phyloP scores from a whole-genome alignment of 441 rosid species.

The Mallotus repandus region DNA sequence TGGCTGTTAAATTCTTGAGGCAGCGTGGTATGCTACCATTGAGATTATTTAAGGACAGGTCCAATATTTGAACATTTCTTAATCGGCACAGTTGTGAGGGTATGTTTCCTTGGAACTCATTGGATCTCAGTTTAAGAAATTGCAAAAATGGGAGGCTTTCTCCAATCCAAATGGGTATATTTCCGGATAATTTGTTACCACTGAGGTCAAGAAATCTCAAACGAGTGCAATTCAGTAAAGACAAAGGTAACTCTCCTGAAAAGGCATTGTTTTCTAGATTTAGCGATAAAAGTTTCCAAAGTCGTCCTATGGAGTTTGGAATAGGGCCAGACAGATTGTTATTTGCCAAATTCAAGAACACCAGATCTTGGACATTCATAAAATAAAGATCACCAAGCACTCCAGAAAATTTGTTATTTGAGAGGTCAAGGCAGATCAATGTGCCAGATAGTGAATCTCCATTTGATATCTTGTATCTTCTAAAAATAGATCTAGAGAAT shows the following conservation, averaged over 20 bases:
- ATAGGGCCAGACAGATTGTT: slow-evolving; percentile 6
- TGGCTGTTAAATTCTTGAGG: slow-evolving; percentile 1
- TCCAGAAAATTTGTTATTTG: slow-evolving; percentile 7
- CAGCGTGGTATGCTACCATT: slow-evolving; percentile 17
- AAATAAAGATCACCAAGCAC: not conserved
- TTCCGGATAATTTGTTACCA: not conserved
- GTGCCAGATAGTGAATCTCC: too few species aligned
- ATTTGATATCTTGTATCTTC: too few species aligned
- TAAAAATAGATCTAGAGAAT: too few species aligned
- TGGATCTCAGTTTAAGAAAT: slow-evolving; percentile 1
- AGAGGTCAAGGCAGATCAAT: not conserved
- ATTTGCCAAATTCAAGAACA: slow-evolving; percentile 6
- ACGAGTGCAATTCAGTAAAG: slow-evolving; percentile 4
- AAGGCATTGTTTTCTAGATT: not conserved
- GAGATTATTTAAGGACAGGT: slow-evolving; percentile 11
- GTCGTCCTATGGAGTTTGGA: slow-evolving; percentile 6
- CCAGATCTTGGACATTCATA: not conserved
- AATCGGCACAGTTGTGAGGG: slow-evolving; percentile 11
- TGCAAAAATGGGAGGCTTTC: slow-evolving; percentile 3
- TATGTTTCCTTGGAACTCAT: slow-evolving; percentile 8
- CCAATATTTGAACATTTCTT: slow-evolving; percentile 2
- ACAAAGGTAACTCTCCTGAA: slow-evolving; percentile 1
- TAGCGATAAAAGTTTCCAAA: not conserved
- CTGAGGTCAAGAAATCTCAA: slow-evolving; percentile 9
- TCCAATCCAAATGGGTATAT: slow-evolving; percentile 13